Evolutionary conservation across 129 eudicot genomes (phyloP).

Genomic region (Flaveria brownii): DNA sequence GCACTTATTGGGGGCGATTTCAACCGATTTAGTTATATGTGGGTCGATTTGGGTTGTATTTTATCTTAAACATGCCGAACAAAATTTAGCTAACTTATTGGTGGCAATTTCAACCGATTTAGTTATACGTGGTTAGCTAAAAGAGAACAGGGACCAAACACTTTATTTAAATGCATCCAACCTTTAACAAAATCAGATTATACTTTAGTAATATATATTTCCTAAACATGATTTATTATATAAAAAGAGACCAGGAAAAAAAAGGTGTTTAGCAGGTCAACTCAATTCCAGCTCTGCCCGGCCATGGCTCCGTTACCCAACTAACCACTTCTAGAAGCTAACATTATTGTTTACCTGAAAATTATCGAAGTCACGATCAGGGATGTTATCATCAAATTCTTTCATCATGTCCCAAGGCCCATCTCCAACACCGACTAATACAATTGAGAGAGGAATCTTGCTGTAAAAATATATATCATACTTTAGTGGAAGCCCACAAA

Average conservation of each 20-base stretch:
- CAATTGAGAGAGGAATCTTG: constrained; percentile 87
- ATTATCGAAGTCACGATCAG: constrained; percentile 89
- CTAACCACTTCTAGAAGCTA: constrained; percentile 1
- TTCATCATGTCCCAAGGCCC: constrained; percentile 99
- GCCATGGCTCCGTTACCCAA: background rate
- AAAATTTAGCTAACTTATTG: background rate
- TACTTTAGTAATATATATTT: background rate
- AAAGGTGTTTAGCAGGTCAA: background rate
- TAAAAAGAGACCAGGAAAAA: background rate
- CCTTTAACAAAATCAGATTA: background rate
- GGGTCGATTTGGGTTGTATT: background rate
- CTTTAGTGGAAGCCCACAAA: background rate
- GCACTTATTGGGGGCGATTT: background rate
- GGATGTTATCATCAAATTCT: constrained; percentile 95
- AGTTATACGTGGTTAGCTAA: background rate
- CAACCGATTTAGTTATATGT: background rate
- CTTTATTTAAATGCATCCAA: background rate
- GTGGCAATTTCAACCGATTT: background rate
- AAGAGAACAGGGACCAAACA: background rate
- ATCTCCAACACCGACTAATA: constrained; percentile 97
- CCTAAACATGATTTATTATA: background rate
- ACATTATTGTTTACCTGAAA: constrained; percentile 64
- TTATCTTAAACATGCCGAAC: background rate
- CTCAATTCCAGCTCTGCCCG: background rate
- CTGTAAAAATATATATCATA: constrained; percentile 37